Conservation (phyloP, 73 alveolate species). For the Tetrahymena thermophila region DNA sequence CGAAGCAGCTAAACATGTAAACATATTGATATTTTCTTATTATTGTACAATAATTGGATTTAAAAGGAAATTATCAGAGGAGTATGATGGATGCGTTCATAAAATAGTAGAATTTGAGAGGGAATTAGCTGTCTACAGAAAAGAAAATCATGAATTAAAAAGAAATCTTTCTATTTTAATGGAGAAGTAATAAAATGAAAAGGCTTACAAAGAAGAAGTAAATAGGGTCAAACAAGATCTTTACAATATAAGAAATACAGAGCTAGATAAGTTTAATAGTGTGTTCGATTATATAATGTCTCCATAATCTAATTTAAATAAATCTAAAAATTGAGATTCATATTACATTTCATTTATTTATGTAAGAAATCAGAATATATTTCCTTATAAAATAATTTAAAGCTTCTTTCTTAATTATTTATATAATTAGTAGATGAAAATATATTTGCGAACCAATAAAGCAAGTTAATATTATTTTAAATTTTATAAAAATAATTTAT, state of each 20-base stretch:
- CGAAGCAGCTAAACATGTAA: background rate
- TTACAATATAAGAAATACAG: background rate
- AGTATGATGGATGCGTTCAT: background rate
- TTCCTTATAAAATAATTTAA: too few species aligned
- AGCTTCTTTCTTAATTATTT: too few species aligned
- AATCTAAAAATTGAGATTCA: background rate
- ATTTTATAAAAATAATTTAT: too few species aligned
- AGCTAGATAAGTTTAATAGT: background rate
- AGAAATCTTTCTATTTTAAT: background rate
- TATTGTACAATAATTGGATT: background rate
- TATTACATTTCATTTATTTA: background rate
- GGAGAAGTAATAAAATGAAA: background rate
- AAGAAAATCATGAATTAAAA: background rate
- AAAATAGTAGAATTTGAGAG: background rate
- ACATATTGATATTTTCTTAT: background rate
- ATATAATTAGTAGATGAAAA: too few species aligned
- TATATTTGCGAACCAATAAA: too few species aligned
- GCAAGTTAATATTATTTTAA: too few species aligned
- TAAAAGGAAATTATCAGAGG: background rate
- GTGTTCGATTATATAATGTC: background rate
- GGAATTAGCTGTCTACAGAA: background rate
- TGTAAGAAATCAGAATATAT: too few species aligned
- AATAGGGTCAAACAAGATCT: background rate
- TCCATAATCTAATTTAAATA: background rate
- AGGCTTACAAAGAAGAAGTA: background rate